These are phyloP conservation scores for Boechera retrofracta DNA, from an alignment of 345 rosid species.

Conservation along the genomic window DNA sequence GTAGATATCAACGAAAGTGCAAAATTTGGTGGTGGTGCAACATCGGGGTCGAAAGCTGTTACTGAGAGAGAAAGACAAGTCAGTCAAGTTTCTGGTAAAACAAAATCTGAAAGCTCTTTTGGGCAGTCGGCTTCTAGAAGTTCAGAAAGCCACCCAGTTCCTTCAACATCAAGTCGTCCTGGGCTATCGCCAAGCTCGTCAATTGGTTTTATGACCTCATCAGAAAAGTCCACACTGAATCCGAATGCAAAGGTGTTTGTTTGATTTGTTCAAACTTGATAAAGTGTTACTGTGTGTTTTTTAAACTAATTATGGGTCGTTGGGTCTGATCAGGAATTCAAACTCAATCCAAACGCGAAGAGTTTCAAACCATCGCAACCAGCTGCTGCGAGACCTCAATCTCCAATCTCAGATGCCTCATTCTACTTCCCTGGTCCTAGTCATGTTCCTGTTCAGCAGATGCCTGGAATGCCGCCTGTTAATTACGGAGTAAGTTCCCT, in stretches of 20 bases:
- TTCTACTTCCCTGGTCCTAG: conserved; percentile 58
- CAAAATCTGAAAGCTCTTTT: conserved; percentile 49
- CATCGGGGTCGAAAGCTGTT: conserved; percentile 46
- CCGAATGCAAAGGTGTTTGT: conserved; percentile 81
- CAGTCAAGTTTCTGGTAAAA: conserved; percentile 48
- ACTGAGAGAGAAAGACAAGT: conserved; percentile 59
- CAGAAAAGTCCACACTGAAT: conserved; percentile 78
- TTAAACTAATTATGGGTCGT: not conserved
- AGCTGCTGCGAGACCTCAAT: conserved; percentile 58
- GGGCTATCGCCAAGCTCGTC: conserved; percentile 85
- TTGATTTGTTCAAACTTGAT: conserved; percentile 25
- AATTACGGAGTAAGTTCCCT: conserved; percentile 70
- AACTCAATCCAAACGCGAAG: conserved; percentile 90
- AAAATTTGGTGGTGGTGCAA: conserved; percentile 45
- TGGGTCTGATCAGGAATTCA: conserved; percentile 77
- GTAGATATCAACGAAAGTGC: conserved; percentile 53
- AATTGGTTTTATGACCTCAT: conserved; percentile 66
- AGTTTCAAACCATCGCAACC: conserved; percentile 74
- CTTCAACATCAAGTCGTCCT: conserved; percentile 57
- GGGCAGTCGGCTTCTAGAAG: conserved; percentile 64
- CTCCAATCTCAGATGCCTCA: conserved; percentile 70
- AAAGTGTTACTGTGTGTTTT: conserved; percentile 19
- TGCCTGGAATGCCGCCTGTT: conserved; percentile 75
- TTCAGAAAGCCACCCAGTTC: conserved; percentile 55
- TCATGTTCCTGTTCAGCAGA: conserved; percentile 58